Evolutionary conservation across 2,329 filamentous ascomycete genomes (phyloP).

Genomic region (Xylariales sp.): DNA sequence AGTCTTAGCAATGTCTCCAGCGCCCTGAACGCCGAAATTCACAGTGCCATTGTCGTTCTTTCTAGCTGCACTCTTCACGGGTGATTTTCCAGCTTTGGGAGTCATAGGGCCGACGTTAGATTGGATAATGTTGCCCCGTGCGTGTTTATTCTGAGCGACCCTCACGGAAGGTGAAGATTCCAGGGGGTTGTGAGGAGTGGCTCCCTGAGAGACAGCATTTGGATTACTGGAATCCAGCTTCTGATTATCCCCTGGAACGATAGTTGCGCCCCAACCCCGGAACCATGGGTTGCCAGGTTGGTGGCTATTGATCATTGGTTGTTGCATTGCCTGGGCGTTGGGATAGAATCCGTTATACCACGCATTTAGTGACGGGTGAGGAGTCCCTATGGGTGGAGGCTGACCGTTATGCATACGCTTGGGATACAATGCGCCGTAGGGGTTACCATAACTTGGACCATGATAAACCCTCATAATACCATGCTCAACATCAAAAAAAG

Average conservation of each 20-base stretch:
- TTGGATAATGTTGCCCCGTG: neutral
- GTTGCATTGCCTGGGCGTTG: constrained; percentile 1
- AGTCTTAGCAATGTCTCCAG: neutral
- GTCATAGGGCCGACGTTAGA: constrained; percentile 4
- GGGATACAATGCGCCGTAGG: constrained; percentile 43
- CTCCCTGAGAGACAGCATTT: neutral
- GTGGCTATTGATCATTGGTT: too few species aligned
- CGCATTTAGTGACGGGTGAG: constrained; percentile 37
- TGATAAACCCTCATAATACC: constrained; percentile 54
- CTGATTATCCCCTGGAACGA: constrained; percentile 1
- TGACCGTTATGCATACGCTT: constrained; percentile 23
- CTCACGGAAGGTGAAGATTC: constrained; percentile 3
- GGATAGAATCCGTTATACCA: constrained; percentile 34
- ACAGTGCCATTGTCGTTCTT: neutral
- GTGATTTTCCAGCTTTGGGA: neutral
- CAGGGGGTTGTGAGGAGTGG: constrained; percentile 1
- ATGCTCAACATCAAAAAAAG: constrained; percentile 50
- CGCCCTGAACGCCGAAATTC: constrained; percentile 5
- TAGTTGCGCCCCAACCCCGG: constrained; percentile 14
- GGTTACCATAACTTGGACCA: constrained; percentile 50
- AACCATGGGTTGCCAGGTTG: constrained; percentile 14
- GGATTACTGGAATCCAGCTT: neutral
- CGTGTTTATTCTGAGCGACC: constrained; percentile 1
- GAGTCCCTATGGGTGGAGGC: constrained; percentile 35
- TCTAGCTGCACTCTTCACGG: too few species aligned